Evolutionary conservation across 352 stramenopile species (phyloP).

Genomic region (Aphanomyces euteiches): DNA sequence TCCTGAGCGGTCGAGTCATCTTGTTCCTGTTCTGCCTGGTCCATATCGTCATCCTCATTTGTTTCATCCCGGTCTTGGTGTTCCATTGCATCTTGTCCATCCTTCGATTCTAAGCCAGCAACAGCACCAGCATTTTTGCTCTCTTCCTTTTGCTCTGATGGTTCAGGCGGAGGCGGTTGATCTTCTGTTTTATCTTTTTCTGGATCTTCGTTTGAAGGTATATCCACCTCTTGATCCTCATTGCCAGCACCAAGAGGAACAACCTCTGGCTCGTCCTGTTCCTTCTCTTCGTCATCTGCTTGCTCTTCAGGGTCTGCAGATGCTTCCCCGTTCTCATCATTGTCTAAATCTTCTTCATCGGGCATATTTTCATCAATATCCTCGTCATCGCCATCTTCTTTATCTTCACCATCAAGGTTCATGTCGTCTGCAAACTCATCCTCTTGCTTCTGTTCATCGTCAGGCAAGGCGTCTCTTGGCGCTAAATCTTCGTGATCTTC

Average conservation of each 20-base stretch:
- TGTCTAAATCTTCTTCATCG: constrained; percentile 46
- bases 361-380: constrained; percentile 30
- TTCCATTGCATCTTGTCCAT: constrained; percentile 74
- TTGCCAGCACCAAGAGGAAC: constrained; percentile 30
- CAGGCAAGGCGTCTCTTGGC: constrained; percentile 50
- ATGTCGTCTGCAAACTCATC: constrained; percentile 81
- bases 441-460: constrained; percentile 62
- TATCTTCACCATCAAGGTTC: constrained; percentile 77
- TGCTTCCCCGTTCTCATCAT: constrained; percentile 44
- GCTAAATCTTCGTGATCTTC: constrained; percentile 66
- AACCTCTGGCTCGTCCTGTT: constrained; percentile 33
- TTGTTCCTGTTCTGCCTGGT: constrained; percentile 29
- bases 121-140: constrained; percentile 47
- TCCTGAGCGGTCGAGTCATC: constrained; percentile 38
- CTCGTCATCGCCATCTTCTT: constrained; percentile 40
- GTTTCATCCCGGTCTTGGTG: constrained; percentile 40
- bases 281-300: constrained; percentile 37
- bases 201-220: constrained; percentile 52
- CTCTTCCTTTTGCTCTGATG: constrained; percentile 43
- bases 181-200: constrained; percentile 52
- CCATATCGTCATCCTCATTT: constrained; percentile 36
- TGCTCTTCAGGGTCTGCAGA: constrained; percentile 40
- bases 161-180: constrained; percentile 34
- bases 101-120: constrained; percentile 75
- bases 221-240: constrained; percentile 59